These are phyloP conservation scores for Zygoascus flipseniorum DNA, from an alignment of 805 yeast genomes.

Conservation along the genomic window DNA sequence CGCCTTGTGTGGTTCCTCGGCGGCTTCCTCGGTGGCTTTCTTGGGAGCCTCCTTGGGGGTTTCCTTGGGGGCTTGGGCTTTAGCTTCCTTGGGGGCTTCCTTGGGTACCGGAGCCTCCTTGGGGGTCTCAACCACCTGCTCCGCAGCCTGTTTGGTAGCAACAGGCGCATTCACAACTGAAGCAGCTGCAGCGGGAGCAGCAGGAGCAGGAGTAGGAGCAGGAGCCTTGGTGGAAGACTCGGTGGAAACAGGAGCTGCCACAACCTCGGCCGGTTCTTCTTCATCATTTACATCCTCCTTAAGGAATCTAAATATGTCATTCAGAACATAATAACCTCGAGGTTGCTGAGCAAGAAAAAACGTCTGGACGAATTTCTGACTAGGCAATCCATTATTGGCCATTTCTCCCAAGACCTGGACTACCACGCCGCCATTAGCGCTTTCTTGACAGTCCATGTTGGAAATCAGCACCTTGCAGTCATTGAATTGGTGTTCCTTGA, in stretches of 20 bases:
- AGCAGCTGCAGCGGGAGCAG: slow-evolving; percentile 3
- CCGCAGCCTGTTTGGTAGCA: background rate
- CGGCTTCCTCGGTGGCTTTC: background rate
- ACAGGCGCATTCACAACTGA: slow-evolving; percentile 1
- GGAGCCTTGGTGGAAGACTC: background rate
- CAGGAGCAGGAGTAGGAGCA: background rate
- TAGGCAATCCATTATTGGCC: slow-evolving; percentile 25
- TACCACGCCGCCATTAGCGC: slow-evolving; percentile 27
- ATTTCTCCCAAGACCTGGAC: slow-evolving; percentile 35
- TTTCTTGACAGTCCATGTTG: slow-evolving; percentile 30
- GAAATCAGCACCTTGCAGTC: slow-evolving; percentile 31
- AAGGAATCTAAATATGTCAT: slow-evolving; percentile 32
- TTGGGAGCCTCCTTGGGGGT: background rate
- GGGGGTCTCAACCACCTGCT: background rate
- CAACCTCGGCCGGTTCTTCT: slow-evolving; percentile 10
- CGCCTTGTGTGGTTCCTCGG: background rate
- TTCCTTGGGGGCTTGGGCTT: background rate
- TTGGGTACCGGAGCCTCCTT: background rate
- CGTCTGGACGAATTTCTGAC: slow-evolving; percentile 33
- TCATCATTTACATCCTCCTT: slow-evolving; percentile 26
- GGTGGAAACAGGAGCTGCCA: slow-evolving; percentile 1
- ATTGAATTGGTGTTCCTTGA: slow-evolving; percentile 24
- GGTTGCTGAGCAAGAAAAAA: slow-evolving; percentile 29
- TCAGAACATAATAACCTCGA: slow-evolving; percentile 27
- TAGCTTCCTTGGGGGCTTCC: background rate